Base-by-base conservation (phyloP, 257 asterid genomes). In the Lycium ferocissimum region DNA sequence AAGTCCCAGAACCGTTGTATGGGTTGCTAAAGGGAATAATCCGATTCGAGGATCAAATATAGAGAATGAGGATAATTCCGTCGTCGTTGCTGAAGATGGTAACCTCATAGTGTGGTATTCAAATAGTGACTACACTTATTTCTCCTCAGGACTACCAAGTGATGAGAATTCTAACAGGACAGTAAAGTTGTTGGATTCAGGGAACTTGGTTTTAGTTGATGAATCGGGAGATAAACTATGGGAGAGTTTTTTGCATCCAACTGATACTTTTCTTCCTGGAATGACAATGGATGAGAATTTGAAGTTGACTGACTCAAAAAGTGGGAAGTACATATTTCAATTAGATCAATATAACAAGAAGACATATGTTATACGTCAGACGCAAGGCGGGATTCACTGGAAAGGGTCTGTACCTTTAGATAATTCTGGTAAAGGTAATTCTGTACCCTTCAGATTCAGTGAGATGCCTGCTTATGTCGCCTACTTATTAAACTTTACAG, bases 211-310 rank as follows among this genome's bases (percentile, higher is more conserved):
- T 43, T 71, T 6, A 83, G 3, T 73, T 20, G 43, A 47, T 47
- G 84, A 13, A 65, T 66, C 82, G 63, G 85, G 89, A 33, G 2
- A 0, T 9, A 67, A 11, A 22, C 18, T 85, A 45, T 90, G 94
- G 94, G 89, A 90, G 51, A 90, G 94, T 79, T 92, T 89, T 49
- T 61, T 11, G 5, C 0, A 84, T 79, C 92, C 93, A 69, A 87
- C 92, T 0, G 81, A 91, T 75, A 90, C 92, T 7, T 88, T 90
- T 15, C 91, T 91, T 33, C 90, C 89, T 2, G 91, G 92, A n/a
- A 90, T 91, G 94, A 65, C 4, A 53, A 80, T 92, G 90, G 73
- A 12, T 3, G 71, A 14, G 11, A 17, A 63, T 3, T 22, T 83
- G 57, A 40, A 10, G 13, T 67, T 89, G 83, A 79, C 14, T 43